Evolutionary conservation across 2,329 filamentous ascomycete genomes (phyloP), one percentile per base, ranked within the genome.

Genomic region (Fusarium pininemorale): DNA sequence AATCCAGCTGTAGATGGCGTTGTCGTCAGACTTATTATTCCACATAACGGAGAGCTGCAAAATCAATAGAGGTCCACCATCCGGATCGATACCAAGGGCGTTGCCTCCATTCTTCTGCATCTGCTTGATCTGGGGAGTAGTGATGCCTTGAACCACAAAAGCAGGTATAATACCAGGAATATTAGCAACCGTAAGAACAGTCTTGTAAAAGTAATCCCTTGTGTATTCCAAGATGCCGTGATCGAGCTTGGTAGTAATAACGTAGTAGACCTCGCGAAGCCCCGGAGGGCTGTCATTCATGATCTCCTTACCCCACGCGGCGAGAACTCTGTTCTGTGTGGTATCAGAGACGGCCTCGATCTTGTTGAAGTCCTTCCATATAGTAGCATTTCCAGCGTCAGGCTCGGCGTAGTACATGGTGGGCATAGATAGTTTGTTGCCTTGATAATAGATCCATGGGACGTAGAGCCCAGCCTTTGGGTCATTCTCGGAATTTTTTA

Each of bases 101-200:
- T 82, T 83, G 3, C 82, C 81, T 20, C 79, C 80, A 3, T 79
- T 79, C 58, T 82, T 81, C 50, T 70, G 69, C 68, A 84, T 83
- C 26, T 79, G 64, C 9, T 79, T 75, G 12, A 81, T 80, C 68
- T 83, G 77, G 42, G 80, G 79, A 12, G 79, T 79, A 1, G 84
- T 83, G 55, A 87, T 82, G 18, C 82, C 84, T 68, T 88, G 85
- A 54, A 83, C 78, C 56, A 76, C 75, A 47, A 75, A 79, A 60
- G 67, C 75, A 7, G 82, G 81, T 7, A 78, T 38, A 0, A 78
- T 70, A 6, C 77, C 79, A 3, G 73, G 48, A 15, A 78, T 62
- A 20, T 75, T 66, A 7, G 71, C 68, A 12, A 79, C 67, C 1
- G 66, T 42, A 5, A 71, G 63, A 16, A 81, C 68, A 20, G 77